Percentiles rank a stretch among this genome's conserved stretches.
These are phyloP conservation scores for Scleroderma citrinum DNA, from an alignment of 768 basidiomycete species.

Conservation along the genomic window DNA sequence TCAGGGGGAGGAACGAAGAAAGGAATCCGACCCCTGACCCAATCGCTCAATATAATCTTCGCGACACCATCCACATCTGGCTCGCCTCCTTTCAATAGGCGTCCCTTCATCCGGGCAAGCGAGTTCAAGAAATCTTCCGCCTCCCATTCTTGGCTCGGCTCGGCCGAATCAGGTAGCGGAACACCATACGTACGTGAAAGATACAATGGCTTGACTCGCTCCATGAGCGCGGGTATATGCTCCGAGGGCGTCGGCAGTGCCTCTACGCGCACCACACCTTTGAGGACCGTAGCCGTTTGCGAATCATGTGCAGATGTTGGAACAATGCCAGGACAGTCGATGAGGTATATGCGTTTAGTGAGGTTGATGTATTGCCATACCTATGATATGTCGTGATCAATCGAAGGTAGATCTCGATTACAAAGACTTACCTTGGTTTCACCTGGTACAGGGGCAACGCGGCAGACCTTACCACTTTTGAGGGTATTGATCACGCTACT, in stretches of 20 bases:
- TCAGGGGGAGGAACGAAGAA: slow-evolving; percentile 94
- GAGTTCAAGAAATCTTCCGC: slow-evolving; percentile 77
- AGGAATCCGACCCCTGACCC: slow-evolving; percentile 96
- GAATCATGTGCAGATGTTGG: slow-evolving; percentile 89
- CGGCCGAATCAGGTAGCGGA: slow-evolving; percentile 52
- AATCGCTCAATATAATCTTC: slow-evolving; percentile 92
- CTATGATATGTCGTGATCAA: slow-evolving; percentile 11
- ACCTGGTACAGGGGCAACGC: slow-evolving; percentile 93
- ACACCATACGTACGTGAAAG: slow-evolving; percentile 81
- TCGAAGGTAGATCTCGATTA: not conserved
- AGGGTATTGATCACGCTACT: slow-evolving; percentile 97
- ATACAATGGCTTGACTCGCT: slow-evolving; percentile 89
- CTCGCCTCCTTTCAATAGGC: slow-evolving; percentile 90
- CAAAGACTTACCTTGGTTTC: slow-evolving; percentile 85
- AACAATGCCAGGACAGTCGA: slow-evolving; percentile 98
- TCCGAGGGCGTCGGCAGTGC: slow-evolving; percentile 89
- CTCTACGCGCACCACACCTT: slow-evolving; percentile 95
- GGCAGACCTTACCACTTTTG: slow-evolving; percentile 96
- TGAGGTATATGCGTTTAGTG: slow-evolving; percentile 93
- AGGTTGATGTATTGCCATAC: slow-evolving; percentile 99
- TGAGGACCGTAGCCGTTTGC: slow-evolving; percentile 87
- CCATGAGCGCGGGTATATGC: slow-evolving; percentile 83
- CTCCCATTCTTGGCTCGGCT: slow-evolving; percentile 51
- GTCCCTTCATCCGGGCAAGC: slow-evolving; percentile 87
- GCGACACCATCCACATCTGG: slow-evolving; percentile 89